phyloP scores from a whole-genome alignment of 2,329 filamentous ascomycete genomes.

The Tolypocladium guangdongense region DNA sequence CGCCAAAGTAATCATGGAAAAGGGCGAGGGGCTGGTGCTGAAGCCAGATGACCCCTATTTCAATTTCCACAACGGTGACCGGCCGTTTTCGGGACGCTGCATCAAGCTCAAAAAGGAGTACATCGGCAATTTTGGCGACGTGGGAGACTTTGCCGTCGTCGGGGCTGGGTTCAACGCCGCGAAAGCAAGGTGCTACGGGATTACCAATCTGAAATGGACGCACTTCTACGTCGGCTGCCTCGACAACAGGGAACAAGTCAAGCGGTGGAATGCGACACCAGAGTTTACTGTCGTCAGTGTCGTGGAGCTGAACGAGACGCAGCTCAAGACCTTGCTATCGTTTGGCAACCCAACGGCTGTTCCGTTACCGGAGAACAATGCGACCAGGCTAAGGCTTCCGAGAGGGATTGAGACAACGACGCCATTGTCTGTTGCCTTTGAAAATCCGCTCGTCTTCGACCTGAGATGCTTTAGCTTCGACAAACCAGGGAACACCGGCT shows the following conservation, averaged over 20 bases:
- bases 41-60: slow-evolving; percentile 78
- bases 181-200: slow-evolving; percentile 43
- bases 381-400: slow-evolving; percentile 35
- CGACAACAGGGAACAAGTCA: slow-evolving; percentile 51
- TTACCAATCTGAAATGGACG: slow-evolving; percentile 57
- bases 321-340: slow-evolving; percentile 39
- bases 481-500: slow-evolving; percentile 55
- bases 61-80: slow-evolving; percentile 28
- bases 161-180: slow-evolving; percentile 61
- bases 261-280: slow-evolving; percentile 39
- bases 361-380: slow-evolving; percentile 23
- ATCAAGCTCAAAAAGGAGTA: slow-evolving; percentile 90
- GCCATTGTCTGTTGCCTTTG: slow-evolving; percentile 47
- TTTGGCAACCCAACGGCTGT: slow-evolving; percentile 34
- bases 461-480: slow-evolving; percentile 72
- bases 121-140: slow-evolving; percentile 63
- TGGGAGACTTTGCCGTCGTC: slow-evolving; percentile 72
- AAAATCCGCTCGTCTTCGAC: slow-evolving; percentile 65
- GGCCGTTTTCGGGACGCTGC: slow-evolving; percentile 36
- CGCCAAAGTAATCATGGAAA: slow-evolving; percentile 50
- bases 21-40: slow-evolving; percentile 69
- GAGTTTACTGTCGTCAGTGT: slow-evolving; percentile 56
- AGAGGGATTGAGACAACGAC: slow-evolving; percentile 29
- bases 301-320: slow-evolving; percentile 42
- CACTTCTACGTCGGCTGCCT: slow-evolving; percentile 73